These are phyloP conservation scores for Austroboletus festivus DNA, from an alignment of 768 basidiomycete species.

Conservation along the genomic window DNA sequence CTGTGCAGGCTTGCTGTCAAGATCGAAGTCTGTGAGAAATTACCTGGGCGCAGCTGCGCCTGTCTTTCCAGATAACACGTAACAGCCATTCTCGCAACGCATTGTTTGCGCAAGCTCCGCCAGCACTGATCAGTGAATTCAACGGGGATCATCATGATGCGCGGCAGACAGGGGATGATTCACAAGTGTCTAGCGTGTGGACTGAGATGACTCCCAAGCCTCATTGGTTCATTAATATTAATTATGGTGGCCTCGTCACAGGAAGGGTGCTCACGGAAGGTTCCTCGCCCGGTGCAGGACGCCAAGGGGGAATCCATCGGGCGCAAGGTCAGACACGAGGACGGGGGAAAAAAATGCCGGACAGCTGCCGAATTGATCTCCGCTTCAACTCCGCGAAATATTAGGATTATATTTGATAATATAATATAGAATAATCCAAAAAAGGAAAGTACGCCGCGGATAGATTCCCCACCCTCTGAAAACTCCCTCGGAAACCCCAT, in stretches of 20 bases:
- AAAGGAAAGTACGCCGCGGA: slow-evolving; percentile 22
- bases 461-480: slow-evolving; percentile 12
- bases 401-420: slow-evolving; percentile 11
- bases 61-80: not conserved
- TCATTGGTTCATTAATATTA: not conserved
- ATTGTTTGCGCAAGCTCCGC: not conserved
- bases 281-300: slow-evolving; percentile 1
- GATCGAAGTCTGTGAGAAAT: slow-evolving; percentile 14
- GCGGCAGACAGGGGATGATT: too few relatives aligned
- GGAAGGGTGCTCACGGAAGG: slow-evolving; percentile 1
- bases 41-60: not conserved
- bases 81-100: not conserved
- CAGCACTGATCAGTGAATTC: not conserved
- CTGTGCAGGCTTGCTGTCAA: slow-evolving; percentile 1
- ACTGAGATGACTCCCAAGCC: not conserved
- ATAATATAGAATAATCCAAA: slow-evolving; percentile 17
- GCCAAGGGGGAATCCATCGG: slow-evolving; percentile 11
- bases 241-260: not conserved
- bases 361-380: not conserved
- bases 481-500: slow-evolving; percentile 18
- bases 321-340: slow-evolving; percentile 15
- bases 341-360: slow-evolving; percentile 9
- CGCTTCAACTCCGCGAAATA: slow-evolving; percentile 26
- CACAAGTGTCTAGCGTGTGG: not conserved
- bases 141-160: not conserved